phyloP scores from a whole-genome alignment of 345 rosid species.

The Raphanus sativus region DNA sequence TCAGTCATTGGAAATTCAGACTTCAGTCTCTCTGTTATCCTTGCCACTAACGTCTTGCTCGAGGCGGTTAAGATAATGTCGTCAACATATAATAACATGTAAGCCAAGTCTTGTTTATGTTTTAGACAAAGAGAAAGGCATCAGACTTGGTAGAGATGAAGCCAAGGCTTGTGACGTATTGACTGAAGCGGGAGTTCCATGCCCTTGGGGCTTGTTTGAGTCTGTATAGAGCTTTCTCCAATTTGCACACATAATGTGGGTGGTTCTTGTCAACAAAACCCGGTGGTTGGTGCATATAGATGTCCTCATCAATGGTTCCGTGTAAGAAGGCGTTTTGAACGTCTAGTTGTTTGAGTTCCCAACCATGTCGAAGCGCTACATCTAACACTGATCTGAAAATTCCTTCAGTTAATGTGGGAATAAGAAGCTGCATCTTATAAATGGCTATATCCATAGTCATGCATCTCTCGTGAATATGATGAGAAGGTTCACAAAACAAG shows the following conservation, averaged over 20 bases:
- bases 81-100: background rate
- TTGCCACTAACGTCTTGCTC: background rate
- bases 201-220: background rate
- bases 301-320: background rate
- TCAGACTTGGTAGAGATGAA: background rate
- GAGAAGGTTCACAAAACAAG: background rate
- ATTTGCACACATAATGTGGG: background rate
- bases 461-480: background rate
- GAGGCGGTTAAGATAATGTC: background rate
- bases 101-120: background rate
- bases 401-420: background rate
- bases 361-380: background rate
- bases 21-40: background rate
- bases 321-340: background rate
- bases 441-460: background rate
- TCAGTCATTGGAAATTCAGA: background rate
- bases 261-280: background rate
- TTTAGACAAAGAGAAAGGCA: background rate
- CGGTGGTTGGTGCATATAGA: background rate
- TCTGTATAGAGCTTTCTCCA: background rate
- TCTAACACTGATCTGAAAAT: background rate
- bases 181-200: background rate
- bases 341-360: background rate
- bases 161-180: background rate
- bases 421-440: background rate